Percentiles rank a stretch among this genome's conserved stretches.
Conservation (phyloP, 2,329 filamentous ascomycete genomes). For the Botryotinia convoluta region DNA sequence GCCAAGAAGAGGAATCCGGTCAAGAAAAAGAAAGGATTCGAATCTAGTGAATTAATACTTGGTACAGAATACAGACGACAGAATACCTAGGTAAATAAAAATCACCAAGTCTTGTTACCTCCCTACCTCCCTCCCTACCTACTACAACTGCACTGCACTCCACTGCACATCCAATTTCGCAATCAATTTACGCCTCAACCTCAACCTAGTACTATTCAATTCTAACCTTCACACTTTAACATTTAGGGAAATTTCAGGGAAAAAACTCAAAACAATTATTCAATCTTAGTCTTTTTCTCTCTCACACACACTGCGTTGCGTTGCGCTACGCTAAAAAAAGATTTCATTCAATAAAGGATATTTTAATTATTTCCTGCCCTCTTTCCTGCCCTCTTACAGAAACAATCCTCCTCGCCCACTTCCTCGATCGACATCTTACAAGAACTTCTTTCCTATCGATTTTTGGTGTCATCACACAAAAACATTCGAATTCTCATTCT, state of each 20-base stretch:
- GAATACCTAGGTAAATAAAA: background rate
- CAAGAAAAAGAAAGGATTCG: background rate
- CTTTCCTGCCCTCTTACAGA: background rate
- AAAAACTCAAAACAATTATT: background rate
- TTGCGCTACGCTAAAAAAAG: background rate
- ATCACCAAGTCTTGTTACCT: background rate
- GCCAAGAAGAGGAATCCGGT: background rate
- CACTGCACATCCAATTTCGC: background rate
- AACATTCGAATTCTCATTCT: background rate
- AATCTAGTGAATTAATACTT: background rate
- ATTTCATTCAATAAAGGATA: background rate
- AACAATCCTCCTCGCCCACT: background rate
- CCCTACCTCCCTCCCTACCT: background rate
- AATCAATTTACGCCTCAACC: background rate
- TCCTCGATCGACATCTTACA: background rate
- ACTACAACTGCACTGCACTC: background rate
- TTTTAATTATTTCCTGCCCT: background rate
- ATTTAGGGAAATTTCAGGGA: background rate
- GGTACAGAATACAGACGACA: background rate
- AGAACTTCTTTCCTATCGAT: background rate
- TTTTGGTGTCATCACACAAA: slow-evolving; percentile 2
- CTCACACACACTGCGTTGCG: background rate
- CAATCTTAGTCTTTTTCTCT: background rate
- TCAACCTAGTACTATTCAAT: background rate
- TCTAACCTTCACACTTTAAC: slow-evolving; percentile 2